Percentiles rank a stretch among this genome's conserved stretches.
Evolutionary conservation across 83 land plant genomes (phyloP).

Genomic region (Picea abies): DNA sequence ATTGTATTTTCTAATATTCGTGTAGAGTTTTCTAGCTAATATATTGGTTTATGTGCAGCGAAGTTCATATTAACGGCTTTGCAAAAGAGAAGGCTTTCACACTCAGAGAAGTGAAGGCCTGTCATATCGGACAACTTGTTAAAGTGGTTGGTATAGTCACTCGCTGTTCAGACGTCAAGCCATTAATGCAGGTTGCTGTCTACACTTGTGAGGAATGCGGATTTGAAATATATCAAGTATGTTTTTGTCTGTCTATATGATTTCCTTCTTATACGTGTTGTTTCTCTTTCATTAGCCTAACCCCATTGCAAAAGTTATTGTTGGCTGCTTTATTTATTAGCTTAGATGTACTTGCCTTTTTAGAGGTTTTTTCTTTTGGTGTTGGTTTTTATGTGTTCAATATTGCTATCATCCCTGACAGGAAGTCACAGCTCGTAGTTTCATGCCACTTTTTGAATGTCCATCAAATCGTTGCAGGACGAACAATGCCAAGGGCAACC

Average conservation of each 20-base stretch:
- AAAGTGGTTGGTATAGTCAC: constrained; percentile 91
- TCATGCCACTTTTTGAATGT: constrained; percentile 96
- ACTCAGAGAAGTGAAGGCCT: constrained; percentile 86
- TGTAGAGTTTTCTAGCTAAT: no score
- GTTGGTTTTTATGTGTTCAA: neutral
- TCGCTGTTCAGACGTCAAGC: constrained; percentile 97
- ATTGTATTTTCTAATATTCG: no score
- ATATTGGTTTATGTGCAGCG: constrained; percentile 43
- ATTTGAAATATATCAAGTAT: constrained; percentile 95
- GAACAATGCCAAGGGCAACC: constrained; percentile 82
- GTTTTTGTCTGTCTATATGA: neutral
- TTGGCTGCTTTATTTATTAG: neutral
- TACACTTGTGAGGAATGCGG: constrained; percentile 99
- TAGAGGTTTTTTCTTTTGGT: neutral
- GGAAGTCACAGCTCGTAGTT: constrained; percentile 95
- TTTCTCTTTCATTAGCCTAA: neutral
- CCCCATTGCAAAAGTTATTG: neutral
- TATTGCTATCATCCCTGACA: constrained; percentile 13
- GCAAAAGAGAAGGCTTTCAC: constrained; percentile 72
- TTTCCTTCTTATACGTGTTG: neutral
- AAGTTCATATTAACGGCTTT: constrained; percentile 79
- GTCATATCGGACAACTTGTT: constrained; percentile 94
- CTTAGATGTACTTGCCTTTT: neutral
- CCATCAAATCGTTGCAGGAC: constrained; percentile 80
- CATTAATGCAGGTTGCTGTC: constrained; percentile 94